phyloP scores from a whole-genome alignment of 768 basidiomycete species.

The Lactarius hatsudake region DNA sequence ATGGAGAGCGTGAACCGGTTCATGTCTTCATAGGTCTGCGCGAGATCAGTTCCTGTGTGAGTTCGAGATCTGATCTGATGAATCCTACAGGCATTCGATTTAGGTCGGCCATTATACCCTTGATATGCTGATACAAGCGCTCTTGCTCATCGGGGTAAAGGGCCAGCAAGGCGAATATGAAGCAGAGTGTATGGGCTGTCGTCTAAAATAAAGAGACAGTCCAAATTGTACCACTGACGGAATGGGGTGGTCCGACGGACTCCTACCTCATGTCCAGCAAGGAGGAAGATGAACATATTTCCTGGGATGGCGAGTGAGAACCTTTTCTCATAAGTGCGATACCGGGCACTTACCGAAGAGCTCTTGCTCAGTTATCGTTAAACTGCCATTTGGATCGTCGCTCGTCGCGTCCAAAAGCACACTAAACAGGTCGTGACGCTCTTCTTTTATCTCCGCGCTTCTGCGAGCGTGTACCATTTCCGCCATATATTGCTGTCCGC shows the following conservation, averaged over 20 bases:
- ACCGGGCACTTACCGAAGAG: conserved; percentile 22
- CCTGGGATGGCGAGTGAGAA: conserved; percentile 1
- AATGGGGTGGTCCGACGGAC: neutral
- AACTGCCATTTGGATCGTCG: conserved; percentile 18
- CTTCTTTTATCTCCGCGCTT: conserved; percentile 22
- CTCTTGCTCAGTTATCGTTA: conserved; percentile 28
- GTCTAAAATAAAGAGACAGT: conserved; percentile 31
- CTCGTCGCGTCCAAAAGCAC: conserved; percentile 13
- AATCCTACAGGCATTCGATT: conserved; percentile 27
- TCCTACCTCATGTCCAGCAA: conserved; percentile 36
- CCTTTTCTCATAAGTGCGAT: neutral
- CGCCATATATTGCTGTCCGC: conserved; percentile 29
- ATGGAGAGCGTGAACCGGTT: conserved; percentile 23
- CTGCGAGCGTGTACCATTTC: conserved; percentile 31
- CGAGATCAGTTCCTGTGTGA: neutral
- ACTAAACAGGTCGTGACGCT: conserved; percentile 32
- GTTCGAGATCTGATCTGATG: neutral
- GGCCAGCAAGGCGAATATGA: conserved; percentile 42
- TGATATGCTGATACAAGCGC: conserved; percentile 38
- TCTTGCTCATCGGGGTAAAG: conserved; percentile 44
- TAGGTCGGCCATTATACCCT: conserved; percentile 32
- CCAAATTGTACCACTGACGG: neutral
- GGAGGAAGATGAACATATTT: conserved; percentile 36
- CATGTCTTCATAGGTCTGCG: conserved; percentile 31
- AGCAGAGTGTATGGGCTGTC: conserved; percentile 38